Evolutionary conservation across 306 rosid species (phyloP), one percentile per base, ranked within the genome.

Genomic region (Luffa acutangula): DNA sequence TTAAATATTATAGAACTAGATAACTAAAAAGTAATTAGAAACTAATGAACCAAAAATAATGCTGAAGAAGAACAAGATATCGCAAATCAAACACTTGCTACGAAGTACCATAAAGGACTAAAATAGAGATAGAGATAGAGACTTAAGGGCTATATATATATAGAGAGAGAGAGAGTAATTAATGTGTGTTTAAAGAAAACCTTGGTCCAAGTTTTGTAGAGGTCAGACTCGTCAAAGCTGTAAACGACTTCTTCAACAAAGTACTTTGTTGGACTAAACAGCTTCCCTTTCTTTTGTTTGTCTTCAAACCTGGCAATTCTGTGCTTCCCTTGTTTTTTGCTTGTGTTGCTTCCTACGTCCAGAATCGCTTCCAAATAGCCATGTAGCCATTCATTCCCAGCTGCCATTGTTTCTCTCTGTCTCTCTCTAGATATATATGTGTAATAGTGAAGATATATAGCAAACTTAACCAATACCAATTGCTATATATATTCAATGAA

Each of bases 171-270:
- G 41, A 39, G 42, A 39, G 25, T 7, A 51, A 20, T 65, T 7
- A 79, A 85, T 31, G 4, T 5, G 17, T 37, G 74, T 18, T 48
- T 66, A 66, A 13, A 41, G 74, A 66, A 66, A 41, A 66, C 97
- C 94, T 89, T 88, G 85, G 83, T 87, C 97, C 97, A 92, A n/a
- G 97, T 90, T n/a, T 89, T 86, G 89, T 92, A 84, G 79, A 92
- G 88, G 39, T 92, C 94, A 69, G 90, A 84, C 85, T 92, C 94
- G 77, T 90, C 94, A 48, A 88, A 87, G 88, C 89, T 85, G 74
- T 87, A 87, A 48, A 92, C 86, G 46, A 88, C 94, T 81, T 90
- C 91, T 78, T 92, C 87, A 10, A 92, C 97, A 31, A 92, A 92
- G 86, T 92, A 92, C 70, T 84, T 88, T 13, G 89, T 92, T 43